Evolutionary conservation across 352 stramenopile genomes (phyloP).

Genomic region (Blastocystis sp.): DNA sequence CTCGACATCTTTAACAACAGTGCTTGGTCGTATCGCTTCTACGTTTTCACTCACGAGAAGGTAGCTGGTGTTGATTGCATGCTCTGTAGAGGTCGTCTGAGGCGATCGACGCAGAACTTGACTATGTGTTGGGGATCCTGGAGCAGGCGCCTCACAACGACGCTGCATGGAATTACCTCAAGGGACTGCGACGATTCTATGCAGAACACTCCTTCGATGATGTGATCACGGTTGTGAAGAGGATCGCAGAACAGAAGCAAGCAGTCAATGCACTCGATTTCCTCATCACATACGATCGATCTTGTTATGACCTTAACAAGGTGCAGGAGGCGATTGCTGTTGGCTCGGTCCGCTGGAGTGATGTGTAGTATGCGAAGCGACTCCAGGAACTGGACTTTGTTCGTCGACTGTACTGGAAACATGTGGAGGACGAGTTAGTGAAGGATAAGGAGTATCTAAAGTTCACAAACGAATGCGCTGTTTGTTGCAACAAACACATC

Average conservation of each 20-base stretch:
- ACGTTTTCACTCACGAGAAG: not conserved
- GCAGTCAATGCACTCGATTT: not conserved
- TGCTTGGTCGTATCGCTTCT: slow-evolving; percentile 48
- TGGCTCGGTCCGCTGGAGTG: not conserved
- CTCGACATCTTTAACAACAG: slow-evolving; percentile 48
- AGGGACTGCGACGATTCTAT: not conserved
- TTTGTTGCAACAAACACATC: not conserved
- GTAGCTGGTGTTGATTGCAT: not conserved
- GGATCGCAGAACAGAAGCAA: not conserved
- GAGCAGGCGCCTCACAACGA: slow-evolving; percentile 6
- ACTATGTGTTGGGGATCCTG: not conserved
- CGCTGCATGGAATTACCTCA: slow-evolving; percentile 40
- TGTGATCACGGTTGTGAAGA: not conserved
- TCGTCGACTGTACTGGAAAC: not conserved
- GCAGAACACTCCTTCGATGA: not conserved
- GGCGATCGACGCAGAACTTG: not conserved
- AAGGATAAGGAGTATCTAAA: not conserved
- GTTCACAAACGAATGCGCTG: not conserved
- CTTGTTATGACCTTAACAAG: not conserved
- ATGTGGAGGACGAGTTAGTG: not conserved
- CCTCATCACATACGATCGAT: not conserved
- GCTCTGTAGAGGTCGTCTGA: not conserved
- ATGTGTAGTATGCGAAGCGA: not conserved
- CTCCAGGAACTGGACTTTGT: not conserved
- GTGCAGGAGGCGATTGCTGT: not conserved